Evolutionary conservation across 306 rosid genomes (phyloP).

Genomic region (Acacia confusa): DNA sequence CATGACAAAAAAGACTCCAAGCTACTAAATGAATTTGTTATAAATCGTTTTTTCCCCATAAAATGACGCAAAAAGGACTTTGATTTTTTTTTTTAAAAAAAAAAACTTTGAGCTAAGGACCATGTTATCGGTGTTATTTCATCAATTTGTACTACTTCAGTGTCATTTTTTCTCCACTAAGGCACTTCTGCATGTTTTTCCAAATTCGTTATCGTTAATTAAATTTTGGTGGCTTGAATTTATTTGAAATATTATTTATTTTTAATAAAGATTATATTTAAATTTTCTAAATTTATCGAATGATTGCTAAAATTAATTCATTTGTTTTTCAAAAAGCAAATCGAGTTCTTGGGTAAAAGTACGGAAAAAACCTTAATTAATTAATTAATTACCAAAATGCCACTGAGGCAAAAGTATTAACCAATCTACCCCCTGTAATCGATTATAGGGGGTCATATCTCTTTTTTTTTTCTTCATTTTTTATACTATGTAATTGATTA

Average conservation of each 20-base stretch:
- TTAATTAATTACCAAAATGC: no score
- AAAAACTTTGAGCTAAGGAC: not conserved
- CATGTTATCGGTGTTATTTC: not conserved
- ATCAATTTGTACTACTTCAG: not conserved
- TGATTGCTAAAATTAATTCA: not conserved
- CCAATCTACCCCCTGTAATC: no score
- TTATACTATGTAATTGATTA: no score
- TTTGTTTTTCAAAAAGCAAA: not conserved
- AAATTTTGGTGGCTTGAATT: not conserved
- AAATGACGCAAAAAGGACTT: not conserved
- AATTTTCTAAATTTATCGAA: not conserved
- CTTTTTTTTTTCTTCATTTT: no score
- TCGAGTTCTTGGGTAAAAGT: not conserved
- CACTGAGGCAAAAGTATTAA: no score
- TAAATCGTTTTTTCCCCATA: not conserved
- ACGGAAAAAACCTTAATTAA: no score
- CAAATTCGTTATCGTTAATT: not conserved
- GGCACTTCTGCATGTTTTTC: not conserved
- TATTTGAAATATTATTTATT: not conserved
- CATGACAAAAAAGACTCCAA: not conserved
- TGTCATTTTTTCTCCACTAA: not conserved
- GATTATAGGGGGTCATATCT: no score
- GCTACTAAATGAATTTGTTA: constrained; percentile 9
- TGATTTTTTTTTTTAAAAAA: not conserved
- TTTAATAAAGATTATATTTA: not conserved